Evolutionary conservation across 805 yeast species (phyloP), one percentile per base, ranked within the genome.

Genomic region (Isabelozyma gotoi): DNA sequence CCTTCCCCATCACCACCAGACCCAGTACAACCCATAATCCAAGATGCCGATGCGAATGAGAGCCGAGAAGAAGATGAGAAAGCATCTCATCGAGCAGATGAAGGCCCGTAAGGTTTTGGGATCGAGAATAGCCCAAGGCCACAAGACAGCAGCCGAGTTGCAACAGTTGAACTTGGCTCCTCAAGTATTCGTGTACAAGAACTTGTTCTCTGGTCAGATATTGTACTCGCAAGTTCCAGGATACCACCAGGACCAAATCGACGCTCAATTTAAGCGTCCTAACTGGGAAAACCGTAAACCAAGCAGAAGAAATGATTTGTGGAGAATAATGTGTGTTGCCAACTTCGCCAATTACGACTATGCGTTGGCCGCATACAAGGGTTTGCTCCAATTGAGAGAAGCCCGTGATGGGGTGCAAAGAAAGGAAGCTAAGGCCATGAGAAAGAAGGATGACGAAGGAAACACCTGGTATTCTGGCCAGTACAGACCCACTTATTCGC

Each of bases 201-300:
- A 91, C 71, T 65, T 88, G 39, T 94, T 88, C 67, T 76, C 85
- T 33, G 97, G 97, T 4, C 97, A 91, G 71, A 95, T 90, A 15
- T 65, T 88, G 8, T 91, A 89, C 63, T 83, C 96, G 5, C 97
- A 91, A 66, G 78, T 86, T 10, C 94, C 96, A 33, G 83, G 68
- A 42, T 77, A 48, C 67, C 78, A 77, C 49, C 76, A 67, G 52
- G 67, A 73, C 34, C 85, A 85, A 62, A 81, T 88, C 48, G 78
- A 82, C 46, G 74, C 68, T 48, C 94, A 85, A 68, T 88, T 86
- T 62, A 77, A 76, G 49, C 76, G 88, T 58, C 95, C 96, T 36
- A 88, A 89, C 71, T 88, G 96, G 95, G 85, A 88, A 60, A 89
- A 91, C 71, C 76, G 85, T 57, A 79, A 77, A 54, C 97, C 97